Percentiles rank a stretch among this genome's conserved stretches.
phyloP scores from a whole-genome alignment of 768 basidiomycete genomes.

The Holtermanniella nyarrowii region DNA sequence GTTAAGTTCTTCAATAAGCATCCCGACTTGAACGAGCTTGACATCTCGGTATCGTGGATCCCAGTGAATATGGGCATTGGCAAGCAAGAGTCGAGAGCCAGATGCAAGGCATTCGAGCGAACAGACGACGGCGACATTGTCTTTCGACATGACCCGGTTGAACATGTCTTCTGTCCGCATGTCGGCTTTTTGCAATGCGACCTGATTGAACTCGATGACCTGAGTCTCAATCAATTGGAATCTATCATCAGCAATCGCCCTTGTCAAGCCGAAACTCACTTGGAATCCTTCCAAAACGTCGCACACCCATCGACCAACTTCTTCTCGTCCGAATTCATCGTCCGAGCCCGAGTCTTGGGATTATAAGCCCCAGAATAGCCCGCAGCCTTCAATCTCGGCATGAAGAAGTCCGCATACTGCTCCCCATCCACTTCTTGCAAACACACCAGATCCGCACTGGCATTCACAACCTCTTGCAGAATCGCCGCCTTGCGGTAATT shows the following conservation, averaged over 20 bases:
- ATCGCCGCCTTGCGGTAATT: conserved; percentile 83
- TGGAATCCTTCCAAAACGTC: conserved; percentile 80
- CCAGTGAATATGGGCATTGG: conserved; percentile 89
- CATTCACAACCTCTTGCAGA: conserved; percentile 66
- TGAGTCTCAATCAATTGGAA: conserved; percentile 89
- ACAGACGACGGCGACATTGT: conserved; percentile 80
- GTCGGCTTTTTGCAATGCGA: conserved; percentile 84
- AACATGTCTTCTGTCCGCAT: conserved; percentile 89
- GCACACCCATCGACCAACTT: conserved; percentile 92
- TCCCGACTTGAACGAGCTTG: conserved; percentile 90
- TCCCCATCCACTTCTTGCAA: conserved; percentile 90
- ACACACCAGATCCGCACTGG: conserved; percentile 81
- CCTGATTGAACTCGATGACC: conserved; percentile 80
- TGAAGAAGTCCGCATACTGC: conserved; percentile 85
- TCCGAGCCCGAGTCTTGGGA: conserved; percentile 86
- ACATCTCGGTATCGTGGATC: conserved; percentile 86
- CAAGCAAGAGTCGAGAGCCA: conserved; percentile 76
- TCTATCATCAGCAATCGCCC: conserved; percentile 43
- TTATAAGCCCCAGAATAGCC: conserved; percentile 87
- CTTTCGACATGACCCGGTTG: conserved; percentile 90
- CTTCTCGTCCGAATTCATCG: conserved; percentile 77
- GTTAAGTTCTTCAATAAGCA: conserved; percentile 84
- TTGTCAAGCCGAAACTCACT: conserved; percentile 49
- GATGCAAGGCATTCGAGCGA: conserved; percentile 78
- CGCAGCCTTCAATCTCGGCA: conserved; percentile 56